phyloP scores from a whole-genome alignment of 129 eudicot genomes.

The Artemisia annua region DNA sequence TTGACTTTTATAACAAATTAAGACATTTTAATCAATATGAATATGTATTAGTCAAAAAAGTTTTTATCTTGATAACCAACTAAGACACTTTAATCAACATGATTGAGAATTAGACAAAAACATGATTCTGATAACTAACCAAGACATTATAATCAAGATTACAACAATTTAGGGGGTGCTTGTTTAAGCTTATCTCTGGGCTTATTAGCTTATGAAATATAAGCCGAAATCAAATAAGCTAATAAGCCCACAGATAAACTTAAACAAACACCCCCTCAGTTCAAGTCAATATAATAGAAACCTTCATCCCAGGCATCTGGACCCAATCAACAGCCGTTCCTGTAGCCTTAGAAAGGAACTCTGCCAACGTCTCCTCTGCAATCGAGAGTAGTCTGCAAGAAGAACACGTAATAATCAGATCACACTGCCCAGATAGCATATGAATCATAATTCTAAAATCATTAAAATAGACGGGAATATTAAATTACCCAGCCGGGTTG shows the following conservation, averaged over 20 bases:
- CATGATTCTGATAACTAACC: too few species aligned
- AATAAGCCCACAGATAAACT: too few species aligned
- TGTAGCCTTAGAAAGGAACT: slow-evolving; percentile 98
- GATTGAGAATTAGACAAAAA: too few species aligned
- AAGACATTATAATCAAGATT: too few species aligned
- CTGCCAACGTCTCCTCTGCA: slow-evolving; percentile 96
- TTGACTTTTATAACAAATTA: neutral
- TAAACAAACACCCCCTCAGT: neutral
- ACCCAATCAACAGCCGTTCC: slow-evolving; percentile 99
- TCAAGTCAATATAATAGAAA: neutral
- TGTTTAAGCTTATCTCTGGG: too few species aligned
- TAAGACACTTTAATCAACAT: too few species aligned
- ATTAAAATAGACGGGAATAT: neutral
- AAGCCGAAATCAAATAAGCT: too few species aligned
- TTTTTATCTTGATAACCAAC: neutral
- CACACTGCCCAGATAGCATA: neutral
- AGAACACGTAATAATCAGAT: slow-evolving; percentile 13
- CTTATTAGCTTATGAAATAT: too few species aligned
- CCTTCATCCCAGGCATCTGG: slow-evolving; percentile 99
- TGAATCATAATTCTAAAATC: neutral
- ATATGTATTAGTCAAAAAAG: too few species aligned
- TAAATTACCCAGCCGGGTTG: slow-evolving; percentile 91
- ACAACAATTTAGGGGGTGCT: too few species aligned
- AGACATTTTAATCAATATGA: too few species aligned
- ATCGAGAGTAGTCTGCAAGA: slow-evolving; percentile 73